Evolutionary conservation across 495 filamentous ascomycete species (phyloP).

Genomic region (Penicillium cinerascens): DNA sequence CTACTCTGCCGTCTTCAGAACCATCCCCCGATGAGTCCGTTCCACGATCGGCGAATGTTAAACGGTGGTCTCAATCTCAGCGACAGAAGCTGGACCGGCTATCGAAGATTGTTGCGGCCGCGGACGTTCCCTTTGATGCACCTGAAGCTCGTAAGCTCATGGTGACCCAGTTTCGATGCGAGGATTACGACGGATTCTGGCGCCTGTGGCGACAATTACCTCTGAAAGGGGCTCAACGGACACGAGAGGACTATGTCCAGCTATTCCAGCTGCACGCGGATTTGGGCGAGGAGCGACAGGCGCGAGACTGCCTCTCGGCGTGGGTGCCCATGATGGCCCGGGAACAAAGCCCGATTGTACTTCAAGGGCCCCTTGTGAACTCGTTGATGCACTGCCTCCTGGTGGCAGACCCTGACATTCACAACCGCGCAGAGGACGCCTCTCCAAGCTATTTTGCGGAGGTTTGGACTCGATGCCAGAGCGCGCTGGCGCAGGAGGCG

Average conservation of each 20-base stretch:
- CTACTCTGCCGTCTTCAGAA: constrained; percentile 10
- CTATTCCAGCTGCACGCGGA: constrained; percentile 52
- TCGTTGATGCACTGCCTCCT: constrained; percentile 48
- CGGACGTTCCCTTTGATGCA: constrained; percentile 44
- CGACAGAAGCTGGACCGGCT: constrained; percentile 15
- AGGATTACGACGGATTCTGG: constrained; percentile 58
- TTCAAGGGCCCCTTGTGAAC: constrained; percentile 39
- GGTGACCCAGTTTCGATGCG: constrained; percentile 33
- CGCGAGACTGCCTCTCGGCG: constrained; percentile 46
- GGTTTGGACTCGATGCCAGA: constrained; percentile 33
- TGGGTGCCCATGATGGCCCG: constrained; percentile 55
- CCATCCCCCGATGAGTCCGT: background rate
- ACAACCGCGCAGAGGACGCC: constrained; percentile 19
- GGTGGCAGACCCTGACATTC: constrained; percentile 49
- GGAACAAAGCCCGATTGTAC: constrained; percentile 52
- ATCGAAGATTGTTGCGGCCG: constrained; percentile 31
- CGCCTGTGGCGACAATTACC: constrained; percentile 56
- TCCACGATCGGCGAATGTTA: background rate
- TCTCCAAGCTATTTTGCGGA: constrained; percentile 18
- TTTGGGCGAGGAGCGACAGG: constrained; percentile 41
- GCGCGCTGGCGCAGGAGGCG: constrained; percentile 8
- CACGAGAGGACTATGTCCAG: constrained; percentile 51
- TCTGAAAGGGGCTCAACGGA: constrained; percentile 46
- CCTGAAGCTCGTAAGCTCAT: constrained; percentile 47
- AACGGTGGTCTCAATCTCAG: constrained; percentile 12